Evolutionary conservation across 1,139 yeast genomes (phyloP).

Genomic region (Casaregolazyma lundiana): DNA sequence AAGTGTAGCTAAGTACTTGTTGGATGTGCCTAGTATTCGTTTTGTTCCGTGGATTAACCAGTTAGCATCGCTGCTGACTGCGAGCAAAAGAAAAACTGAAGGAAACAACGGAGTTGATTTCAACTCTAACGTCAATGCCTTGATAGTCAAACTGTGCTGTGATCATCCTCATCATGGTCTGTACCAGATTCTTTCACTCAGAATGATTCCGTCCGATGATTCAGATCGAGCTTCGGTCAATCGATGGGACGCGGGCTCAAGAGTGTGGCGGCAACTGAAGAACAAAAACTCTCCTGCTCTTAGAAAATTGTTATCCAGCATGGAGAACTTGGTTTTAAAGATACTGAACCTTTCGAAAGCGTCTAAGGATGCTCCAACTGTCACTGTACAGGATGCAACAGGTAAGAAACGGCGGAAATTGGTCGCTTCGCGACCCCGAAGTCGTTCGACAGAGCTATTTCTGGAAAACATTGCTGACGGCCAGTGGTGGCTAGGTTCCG

Average conservation of each 20-base stretch:
- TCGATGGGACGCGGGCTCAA: constrained; percentile 19
- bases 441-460: constrained; percentile 4
- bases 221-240: constrained; percentile 1
- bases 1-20: constrained; percentile 24
- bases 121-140: constrained; percentile 48
- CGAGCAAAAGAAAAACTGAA: constrained; percentile 11
- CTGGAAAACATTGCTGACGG: constrained; percentile 9
- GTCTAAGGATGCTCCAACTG: constrained; percentile 5
- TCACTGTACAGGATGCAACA: constrained; percentile 4
- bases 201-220: constrained; percentile 7
- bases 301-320: not conserved
- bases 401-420: constrained; percentile 6
- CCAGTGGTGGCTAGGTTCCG: constrained; percentile 49
- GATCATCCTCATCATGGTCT: constrained; percentile 77
- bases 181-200: constrained; percentile 48
- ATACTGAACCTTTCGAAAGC: constrained; percentile 5
- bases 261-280: constrained; percentile 8
- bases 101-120: constrained; percentile 34
- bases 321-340: constrained; percentile 3
- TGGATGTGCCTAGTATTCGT: constrained; percentile 53
- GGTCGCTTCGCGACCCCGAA: constrained; percentile 1
- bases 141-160: constrained; percentile 49
- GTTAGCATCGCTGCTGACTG: constrained; percentile 63
- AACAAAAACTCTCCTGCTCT: constrained; percentile 2
- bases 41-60: constrained; percentile 82